These are phyloP conservation scores for Fusarium sp. DNA, from an alignment of 2,329 filamentous ascomycete genomes.

Conservation along the genomic window DNA sequence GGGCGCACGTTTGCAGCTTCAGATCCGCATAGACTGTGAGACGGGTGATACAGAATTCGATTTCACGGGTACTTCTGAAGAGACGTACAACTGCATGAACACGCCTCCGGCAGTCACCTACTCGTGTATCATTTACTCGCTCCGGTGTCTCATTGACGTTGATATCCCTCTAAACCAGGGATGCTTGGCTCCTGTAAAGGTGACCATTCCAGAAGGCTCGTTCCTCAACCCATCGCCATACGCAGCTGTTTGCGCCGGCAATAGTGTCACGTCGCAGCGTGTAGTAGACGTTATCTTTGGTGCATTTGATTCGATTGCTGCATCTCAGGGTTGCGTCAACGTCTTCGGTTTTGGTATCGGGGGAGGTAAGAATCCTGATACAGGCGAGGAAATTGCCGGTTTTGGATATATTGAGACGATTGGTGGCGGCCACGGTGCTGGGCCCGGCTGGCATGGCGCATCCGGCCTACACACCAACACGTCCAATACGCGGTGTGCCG, in stretches of 20 bases:
- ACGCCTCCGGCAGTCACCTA: constrained; percentile 86
- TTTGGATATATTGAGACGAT: constrained; percentile 1
- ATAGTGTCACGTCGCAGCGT: constrained; percentile 69
- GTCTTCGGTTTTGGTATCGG: not conserved
- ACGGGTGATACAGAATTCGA: constrained; percentile 86
- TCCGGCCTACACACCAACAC: too few species aligned
- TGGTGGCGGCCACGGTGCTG: not conserved
- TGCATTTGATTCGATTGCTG: not conserved
- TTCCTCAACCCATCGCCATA: constrained; percentile 82
- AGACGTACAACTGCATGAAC: constrained; percentile 1
- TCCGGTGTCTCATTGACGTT: constrained; percentile 85
- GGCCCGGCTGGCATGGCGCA: not conserved
- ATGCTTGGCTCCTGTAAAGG: constrained; percentile 80
- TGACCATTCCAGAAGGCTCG: constrained; percentile 79
- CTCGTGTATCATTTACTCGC: constrained; percentile 86
- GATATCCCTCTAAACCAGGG: constrained; percentile 89
- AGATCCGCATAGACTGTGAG: constrained; percentile 79
- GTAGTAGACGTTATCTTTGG: not conserved
- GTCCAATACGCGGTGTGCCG: too few species aligned
- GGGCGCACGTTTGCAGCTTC: constrained; percentile 80
- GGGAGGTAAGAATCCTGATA: too few species aligned
- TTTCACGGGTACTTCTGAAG: constrained; percentile 74
- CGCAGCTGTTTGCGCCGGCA: constrained; percentile 85
- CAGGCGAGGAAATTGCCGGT: not conserved
- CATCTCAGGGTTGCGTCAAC: not conserved